These are phyloP conservation scores for Chrysoporthe puriensis DNA, from an alignment of 2,329 filamentous ascomycete genomes.

Conservation along the genomic window DNA sequence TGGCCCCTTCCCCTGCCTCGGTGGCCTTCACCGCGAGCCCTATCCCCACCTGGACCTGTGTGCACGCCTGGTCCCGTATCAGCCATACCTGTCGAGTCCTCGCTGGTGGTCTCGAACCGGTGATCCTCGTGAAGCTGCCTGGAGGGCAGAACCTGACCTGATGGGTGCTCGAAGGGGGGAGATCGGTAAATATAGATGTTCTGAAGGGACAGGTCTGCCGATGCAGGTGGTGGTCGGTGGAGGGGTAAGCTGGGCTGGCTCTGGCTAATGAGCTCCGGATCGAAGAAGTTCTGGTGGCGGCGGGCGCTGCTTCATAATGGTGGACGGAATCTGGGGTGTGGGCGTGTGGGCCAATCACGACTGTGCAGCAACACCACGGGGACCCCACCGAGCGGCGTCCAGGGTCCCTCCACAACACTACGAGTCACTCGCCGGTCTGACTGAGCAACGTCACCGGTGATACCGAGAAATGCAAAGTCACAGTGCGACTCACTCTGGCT, in stretches of 20 bases:
- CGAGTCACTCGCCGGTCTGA: slow-evolving; percentile 16
- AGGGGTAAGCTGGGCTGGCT: not conserved
- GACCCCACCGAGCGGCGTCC: not conserved
- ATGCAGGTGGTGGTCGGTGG: not conserved
- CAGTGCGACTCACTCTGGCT: too few species aligned
- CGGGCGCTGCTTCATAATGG: slow-evolving; percentile 12
- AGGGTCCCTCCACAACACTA: slow-evolving; percentile 1
- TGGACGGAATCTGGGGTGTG: slow-evolving; percentile 6
- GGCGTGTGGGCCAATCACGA: slow-evolving; percentile 17
- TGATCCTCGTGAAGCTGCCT: not conserved
- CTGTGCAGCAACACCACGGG: not conserved
- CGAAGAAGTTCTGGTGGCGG: slow-evolving; percentile 1
- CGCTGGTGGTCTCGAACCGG: not conserved
- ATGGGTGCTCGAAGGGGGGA: not conserved
- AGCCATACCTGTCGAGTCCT: slow-evolving; percentile 13
- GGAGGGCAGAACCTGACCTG: not conserved
- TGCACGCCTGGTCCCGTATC: slow-evolving; percentile 26
- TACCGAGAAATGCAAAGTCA: not conserved
- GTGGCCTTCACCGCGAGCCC: slow-evolving; percentile 38
- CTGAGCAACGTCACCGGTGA: not conserved
- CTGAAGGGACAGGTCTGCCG: not conserved
- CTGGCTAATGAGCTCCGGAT: slow-evolving; percentile 1
- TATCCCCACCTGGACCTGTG: slow-evolving; percentile 31
- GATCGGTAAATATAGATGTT: not conserved
- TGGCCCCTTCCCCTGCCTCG: slow-evolving; percentile 49